Percentiles rank a stretch among this genome's conserved stretches.
Conservation (phyloP, 1,284 basidiomycete genomes). For the Anthracocystis panici-leucophaei region DNA sequence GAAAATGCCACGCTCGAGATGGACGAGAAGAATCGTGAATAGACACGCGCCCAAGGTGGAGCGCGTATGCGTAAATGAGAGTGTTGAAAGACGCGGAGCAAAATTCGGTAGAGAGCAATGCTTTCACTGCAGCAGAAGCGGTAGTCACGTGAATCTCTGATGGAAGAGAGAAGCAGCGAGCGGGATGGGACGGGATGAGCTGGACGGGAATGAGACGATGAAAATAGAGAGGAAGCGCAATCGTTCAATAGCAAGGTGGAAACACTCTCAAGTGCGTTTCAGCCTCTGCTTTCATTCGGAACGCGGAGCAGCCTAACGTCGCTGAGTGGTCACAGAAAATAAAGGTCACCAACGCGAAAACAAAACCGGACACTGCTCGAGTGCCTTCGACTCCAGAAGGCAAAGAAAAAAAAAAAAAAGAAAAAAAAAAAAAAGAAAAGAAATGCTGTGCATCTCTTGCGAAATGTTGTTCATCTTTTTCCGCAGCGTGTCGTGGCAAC, state of each 20-base stretch:
- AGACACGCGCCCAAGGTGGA: conserved; percentile 35
- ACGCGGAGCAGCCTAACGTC: not conserved
- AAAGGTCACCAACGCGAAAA: no score
- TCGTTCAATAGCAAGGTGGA: not conserved
- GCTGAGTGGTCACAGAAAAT: not conserved
- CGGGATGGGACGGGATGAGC: conserved; percentile 1
- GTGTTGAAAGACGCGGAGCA: conserved; percentile 28
- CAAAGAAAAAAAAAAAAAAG: no score
- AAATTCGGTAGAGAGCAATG: conserved; percentile 18
- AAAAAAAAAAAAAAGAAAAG: no score
- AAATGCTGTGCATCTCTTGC: no score
- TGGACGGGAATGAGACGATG: conserved; percentile 2
- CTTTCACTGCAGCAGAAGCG: not conserved
- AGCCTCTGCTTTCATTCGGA: not conserved
- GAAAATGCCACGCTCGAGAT: not conserved
- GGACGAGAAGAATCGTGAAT: conserved; percentile 1
- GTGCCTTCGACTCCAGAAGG: not conserved
- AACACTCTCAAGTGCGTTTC: not conserved
- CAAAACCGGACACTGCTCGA: conserved; percentile 8
- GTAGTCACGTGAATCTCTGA: not conserved
- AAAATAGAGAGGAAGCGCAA: not conserved
- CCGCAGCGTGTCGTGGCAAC: no score
- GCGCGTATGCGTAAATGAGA: conserved; percentile 42
- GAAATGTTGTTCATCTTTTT: no score
- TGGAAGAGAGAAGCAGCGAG: not conserved